A percentile compares a stretch with the other conserved stretches of the same genome.
phyloP scores from a whole-genome alignment of 768 basidiomycete genomes.

The Fomitopsis pulvina region DNA sequence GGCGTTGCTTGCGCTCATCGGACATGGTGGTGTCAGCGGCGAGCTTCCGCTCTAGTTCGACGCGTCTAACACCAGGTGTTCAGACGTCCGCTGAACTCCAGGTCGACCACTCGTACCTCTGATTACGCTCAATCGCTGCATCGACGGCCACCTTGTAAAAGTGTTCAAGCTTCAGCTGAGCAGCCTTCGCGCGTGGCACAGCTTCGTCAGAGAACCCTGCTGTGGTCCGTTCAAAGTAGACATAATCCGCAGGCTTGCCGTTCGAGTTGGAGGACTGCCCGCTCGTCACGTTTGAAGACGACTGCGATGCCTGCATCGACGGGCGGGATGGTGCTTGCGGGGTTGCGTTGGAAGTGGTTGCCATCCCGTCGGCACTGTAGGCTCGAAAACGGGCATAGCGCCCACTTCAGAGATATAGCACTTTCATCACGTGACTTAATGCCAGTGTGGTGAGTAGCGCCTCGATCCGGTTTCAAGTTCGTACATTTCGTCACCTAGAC shows the following conservation, averaged over 20 bases:
- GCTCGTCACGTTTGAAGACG: constrained; percentile 17
- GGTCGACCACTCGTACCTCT: constrained; percentile 47
- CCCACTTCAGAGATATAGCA: constrained; percentile 2
- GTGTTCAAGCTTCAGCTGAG: constrained; percentile 93
- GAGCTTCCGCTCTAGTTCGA: constrained; percentile 79
- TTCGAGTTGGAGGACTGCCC: constrained; percentile 16
- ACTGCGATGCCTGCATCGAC: constrained; percentile 21
- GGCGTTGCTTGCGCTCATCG: constrained; percentile 83
- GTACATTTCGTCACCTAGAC: too few relatives aligned
- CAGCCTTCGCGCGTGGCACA: constrained; percentile 77
- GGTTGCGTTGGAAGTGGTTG: constrained; percentile 14
- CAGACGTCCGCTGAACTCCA: neutral
- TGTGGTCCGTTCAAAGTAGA: constrained; percentile 85
- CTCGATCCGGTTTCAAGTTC: too few relatives aligned
- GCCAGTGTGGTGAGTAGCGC: too few relatives aligned
- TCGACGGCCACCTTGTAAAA: constrained; percentile 97
- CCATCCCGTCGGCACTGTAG: constrained; percentile 11
- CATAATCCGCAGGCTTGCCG: constrained; percentile 65
- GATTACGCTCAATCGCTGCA: constrained; percentile 89
- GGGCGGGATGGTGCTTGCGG: constrained; percentile 1
- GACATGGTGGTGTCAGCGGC: constrained; percentile 61
- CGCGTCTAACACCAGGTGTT: constrained; percentile 47
- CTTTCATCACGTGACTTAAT: constrained; percentile 2
- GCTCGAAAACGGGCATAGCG: constrained; percentile 5
- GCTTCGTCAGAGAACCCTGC: constrained; percentile 75